Percentiles rank a stretch among this genome's conserved stretches.
These are phyloP conservation scores for Rhizophora mangle DNA, from an alignment of 345 rosid species.

Conservation along the genomic window DNA sequence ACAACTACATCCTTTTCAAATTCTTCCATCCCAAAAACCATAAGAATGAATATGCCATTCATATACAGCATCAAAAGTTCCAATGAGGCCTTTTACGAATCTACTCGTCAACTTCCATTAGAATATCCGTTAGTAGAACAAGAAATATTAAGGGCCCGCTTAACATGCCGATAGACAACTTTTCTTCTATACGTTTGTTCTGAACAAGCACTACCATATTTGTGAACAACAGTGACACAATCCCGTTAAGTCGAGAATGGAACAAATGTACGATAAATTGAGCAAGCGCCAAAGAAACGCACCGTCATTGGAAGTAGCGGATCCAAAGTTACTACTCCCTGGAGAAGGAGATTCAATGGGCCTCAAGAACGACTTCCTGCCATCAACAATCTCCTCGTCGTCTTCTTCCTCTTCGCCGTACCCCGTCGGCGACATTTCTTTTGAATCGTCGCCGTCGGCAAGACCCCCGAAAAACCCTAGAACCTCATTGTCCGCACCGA, in stretches of 20 bases:
- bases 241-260: not conserved
- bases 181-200: no score
- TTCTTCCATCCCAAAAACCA: no score
- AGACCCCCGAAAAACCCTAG: slow-evolving; percentile 54
- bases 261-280: not conserved
- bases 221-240: not conserved
- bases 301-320: slow-evolving; percentile 79
- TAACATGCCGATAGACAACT: not conserved
- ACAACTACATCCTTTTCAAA: no score
- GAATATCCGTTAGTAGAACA: not conserved
- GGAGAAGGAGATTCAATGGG: slow-evolving; percentile 75
- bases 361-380: slow-evolving; percentile 51
- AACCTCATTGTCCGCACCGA: slow-evolving; percentile 35
- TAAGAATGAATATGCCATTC: no score
- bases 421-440: slow-evolving; percentile 24
- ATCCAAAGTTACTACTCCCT: slow-evolving; percentile 62
- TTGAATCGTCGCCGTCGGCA: slow-evolving; percentile 54
- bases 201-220: not conserved
- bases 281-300: slow-evolving; percentile 1
- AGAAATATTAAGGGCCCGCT: not conserved
- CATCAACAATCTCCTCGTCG: slow-evolving; percentile 9
- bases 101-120: no score
- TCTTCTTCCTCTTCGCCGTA: slow-evolving; percentile 33
- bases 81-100: no score
- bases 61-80: no score